Evolutionary conservation across 2,329 filamentous ascomycete genomes (phyloP), one percentile per base, ranked within the genome.

Genomic region (Aspergillus brasiliensis): DNA sequence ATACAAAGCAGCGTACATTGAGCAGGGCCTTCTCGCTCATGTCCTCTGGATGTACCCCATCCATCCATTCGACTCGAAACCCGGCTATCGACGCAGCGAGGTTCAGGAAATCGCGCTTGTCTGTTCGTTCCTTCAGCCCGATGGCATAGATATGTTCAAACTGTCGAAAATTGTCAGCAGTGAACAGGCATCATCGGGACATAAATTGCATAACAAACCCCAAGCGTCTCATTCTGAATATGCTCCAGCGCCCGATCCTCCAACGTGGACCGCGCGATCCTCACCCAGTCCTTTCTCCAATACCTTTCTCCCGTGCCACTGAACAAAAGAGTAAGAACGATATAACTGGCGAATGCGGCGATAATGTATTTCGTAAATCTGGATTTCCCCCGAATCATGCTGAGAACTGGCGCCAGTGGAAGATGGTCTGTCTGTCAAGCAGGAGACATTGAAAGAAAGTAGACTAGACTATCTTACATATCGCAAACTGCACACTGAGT

Each of bases 21-120:
- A 80, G 81, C 10, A 81, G 55, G 3, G 79, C 75, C 61, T 82
- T 82, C 51, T 81, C 75, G 1, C 69, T 65, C 2, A 83, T 66
- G 2, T 69, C 69, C 7, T 77, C 72, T 1, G 78, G 78, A 15
- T 67, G 69, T 2, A 82, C 75, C 0, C 78, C 81, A 56, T 80
- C 74, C 3, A 82, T 64, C 66, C 76, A 82, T 6, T 82, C 75
- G 0, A 82, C 65, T 2, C 76, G 69, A 62, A 83, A 76, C 0
- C 75, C 77, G 0, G 76, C 77, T 34, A 82, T 58, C 0, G 77
- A 71, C 40, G 78, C 74, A 5, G 77, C 73, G 8, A 84, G 68
- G 1, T 76, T 70, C 17, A 84, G 69, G 3, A 77, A 78, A 73
- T 84, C 82, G 52, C 79, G 76, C 63, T 82, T 82, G 66, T 84